Evolutionary conservation across 169 alveolate species (phyloP).

Genomic region (Plasmodium chabaudi): DNA sequence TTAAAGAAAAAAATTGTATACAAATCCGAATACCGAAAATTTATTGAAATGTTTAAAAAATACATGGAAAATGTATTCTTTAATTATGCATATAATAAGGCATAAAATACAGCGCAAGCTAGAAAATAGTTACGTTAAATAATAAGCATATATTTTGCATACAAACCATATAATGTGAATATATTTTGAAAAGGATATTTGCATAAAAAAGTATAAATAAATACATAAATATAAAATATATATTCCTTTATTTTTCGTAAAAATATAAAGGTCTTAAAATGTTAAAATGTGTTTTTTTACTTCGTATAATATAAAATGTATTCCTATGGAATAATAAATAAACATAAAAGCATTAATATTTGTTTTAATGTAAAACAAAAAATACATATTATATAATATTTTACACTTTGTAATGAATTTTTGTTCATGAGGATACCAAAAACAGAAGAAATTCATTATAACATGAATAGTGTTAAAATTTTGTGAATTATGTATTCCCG

Average conservation of each 20-base stretch:
- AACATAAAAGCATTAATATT: no score
- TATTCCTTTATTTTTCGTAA: not conserved
- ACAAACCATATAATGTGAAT: not conserved
- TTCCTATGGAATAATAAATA: no score
- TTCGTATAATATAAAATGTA: no score
- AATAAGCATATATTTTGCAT: not conserved
- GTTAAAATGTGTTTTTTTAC: no score
- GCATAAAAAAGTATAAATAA: not conserved
- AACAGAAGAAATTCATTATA: not conserved
- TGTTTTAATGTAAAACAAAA: no score
- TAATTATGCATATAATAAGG: not conserved
- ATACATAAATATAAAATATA: not conserved
- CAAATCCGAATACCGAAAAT: not conserved
- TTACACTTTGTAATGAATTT: slow-evolving; percentile 9
- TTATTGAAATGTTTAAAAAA: not conserved
- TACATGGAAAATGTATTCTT: not conserved
- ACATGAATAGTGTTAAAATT: slow-evolving; percentile 4
- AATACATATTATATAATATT: slow-evolving; percentile 2
- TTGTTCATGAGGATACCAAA: slow-evolving; percentile 12
- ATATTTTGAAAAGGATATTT: not conserved
- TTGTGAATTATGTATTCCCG: slow-evolving; percentile 5
- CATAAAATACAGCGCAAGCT: not conserved
- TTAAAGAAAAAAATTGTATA: not conserved
- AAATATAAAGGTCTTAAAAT: not conserved
- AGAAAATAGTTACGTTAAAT: not conserved